Base-by-base conservation (phyloP, 1,284 basidiomycete genomes). In the Amylostereum chailletii region DNA sequence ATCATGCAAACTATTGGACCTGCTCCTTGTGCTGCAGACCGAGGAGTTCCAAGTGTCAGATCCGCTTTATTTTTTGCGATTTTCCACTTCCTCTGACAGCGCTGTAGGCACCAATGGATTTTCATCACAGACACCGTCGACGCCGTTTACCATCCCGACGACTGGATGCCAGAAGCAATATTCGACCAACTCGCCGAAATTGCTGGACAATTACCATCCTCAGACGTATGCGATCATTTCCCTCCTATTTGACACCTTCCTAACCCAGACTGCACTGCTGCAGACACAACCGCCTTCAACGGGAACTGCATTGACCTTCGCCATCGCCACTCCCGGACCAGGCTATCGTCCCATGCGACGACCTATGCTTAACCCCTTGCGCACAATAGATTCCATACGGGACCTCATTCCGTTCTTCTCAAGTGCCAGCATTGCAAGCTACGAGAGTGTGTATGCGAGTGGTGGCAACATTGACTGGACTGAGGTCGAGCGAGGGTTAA, bases 91-190 rank as follows among this genome's bases (percentile, higher is more conserved):
- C 29, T 52, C 34, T 42, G 31, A 42, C 30, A 8, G 19, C n/a
- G 10, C 7, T 5, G 6, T 56, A 96, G 94, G 57, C 90, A 99
- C 65, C 94, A 99, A 73, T 99, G 96, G 95, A 89, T 97, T 59
- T 99, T 99, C 62, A 83, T 98, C 49, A 96, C 94, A 0, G 96
- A 99, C 65, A 98, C 95, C 0, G 90, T 94, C 4, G 96, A 99
- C 60, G 94, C 94, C 0, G 80, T 94, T 8, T 94, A 94, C 64
- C 86, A 85, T 5, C 86, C 90, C 0, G 86, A 94, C 55, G 75
- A 83, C 42, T 94, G 87, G 79, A 70, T 72, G 42, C 86, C 94
- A 1, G 86, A 90, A 55, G 88, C 92, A 1, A 82, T 98, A 68
- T 79, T 98, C 64, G 95, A 99, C 63, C 85, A 88, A 42, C 71